Evolutionary conservation across 1,139 yeast genomes (phyloP).

Genomic region (Debaryomyces sp.): DNA sequence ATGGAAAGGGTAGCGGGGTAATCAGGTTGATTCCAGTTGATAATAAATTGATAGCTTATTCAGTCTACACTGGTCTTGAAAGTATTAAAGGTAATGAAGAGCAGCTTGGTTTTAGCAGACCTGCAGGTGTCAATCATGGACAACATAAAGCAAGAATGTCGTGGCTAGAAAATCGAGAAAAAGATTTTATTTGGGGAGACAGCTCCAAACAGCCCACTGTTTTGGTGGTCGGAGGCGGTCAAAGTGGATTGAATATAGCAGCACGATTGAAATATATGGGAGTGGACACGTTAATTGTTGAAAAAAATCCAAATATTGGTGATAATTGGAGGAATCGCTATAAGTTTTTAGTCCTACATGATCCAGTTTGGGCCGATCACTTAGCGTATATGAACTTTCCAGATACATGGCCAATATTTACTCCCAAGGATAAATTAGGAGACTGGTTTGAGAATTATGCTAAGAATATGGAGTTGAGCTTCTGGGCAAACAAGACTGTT

Average conservation of each 20-base stretch:
- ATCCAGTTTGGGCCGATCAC: slow-evolving; percentile 44
- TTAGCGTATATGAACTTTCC: slow-evolving; percentile 40
- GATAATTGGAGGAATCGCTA: slow-evolving; percentile 49
- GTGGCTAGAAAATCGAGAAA: slow-evolving; percentile 29
- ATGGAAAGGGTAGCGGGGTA: slow-evolving; percentile 35
- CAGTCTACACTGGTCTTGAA: slow-evolving; percentile 37
- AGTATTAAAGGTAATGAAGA: slow-evolving; percentile 36
- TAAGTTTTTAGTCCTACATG: slow-evolving; percentile 45
- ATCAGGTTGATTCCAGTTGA: slow-evolving; percentile 32
- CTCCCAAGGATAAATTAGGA: slow-evolving; percentile 46
- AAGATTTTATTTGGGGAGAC: slow-evolving; percentile 26
- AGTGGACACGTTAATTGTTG: slow-evolving; percentile 36
- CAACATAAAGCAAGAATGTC: slow-evolving; percentile 34
- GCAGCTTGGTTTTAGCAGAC: slow-evolving; percentile 28
- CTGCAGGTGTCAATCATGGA: slow-evolving; percentile 39
- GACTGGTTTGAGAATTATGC: slow-evolving; percentile 43
- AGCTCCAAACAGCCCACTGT: slow-evolving; percentile 36
- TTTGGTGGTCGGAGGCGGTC: slow-evolving; percentile 44
- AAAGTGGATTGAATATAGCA: slow-evolving; percentile 42
- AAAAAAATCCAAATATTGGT: slow-evolving; percentile 35
- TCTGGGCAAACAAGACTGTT: slow-evolving; percentile 21
- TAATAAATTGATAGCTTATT: slow-evolving; percentile 30
- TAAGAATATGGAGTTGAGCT: slow-evolving; percentile 37
- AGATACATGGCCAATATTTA: slow-evolving; percentile 42
- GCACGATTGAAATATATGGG: slow-evolving; percentile 43